Conservation (phyloP, 345 rosid genomes). For the Citropsis articulata region DNA sequence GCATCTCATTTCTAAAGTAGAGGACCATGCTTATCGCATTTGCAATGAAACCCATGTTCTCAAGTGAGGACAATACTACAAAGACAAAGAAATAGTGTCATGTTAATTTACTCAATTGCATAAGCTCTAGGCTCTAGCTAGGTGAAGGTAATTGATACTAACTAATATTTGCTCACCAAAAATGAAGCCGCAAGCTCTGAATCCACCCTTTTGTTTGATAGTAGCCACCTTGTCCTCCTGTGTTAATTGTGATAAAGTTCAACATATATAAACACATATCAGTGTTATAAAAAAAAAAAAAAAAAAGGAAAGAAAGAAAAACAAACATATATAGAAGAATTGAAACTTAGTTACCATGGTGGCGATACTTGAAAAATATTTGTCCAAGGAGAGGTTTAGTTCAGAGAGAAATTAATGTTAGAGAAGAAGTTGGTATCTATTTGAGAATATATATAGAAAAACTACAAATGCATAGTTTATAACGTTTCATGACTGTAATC, state of each 20-base stretch:
- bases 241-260: too few species aligned
- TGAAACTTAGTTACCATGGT: background rate
- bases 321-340: background rate
- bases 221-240: slow-evolving; percentile 1
- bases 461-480: background rate
- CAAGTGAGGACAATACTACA: slow-evolving; percentile 36
- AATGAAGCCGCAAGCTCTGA: slow-evolving; percentile 33
- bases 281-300: background rate
- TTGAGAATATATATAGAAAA: background rate
- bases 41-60: slow-evolving; percentile 63
- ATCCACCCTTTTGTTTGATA: slow-evolving; percentile 36
- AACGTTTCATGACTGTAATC: background rate
- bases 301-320: background rate
- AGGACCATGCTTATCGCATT: slow-evolving; percentile 45
- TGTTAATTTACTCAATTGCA: background rate
- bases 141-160: background rate
- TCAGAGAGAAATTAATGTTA: background rate
- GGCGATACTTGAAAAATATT: background rate
- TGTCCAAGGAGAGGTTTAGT: background rate
- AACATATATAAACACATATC: background rate
- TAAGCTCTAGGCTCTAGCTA: background rate
- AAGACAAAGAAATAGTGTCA: background rate
- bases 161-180: slow-evolving; percentile 31
- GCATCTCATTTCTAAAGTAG: slow-evolving; percentile 38
- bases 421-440: background rate